A percentile compares a stretch with the other conserved stretches of the same genome.
Evolutionary conservation across 139 green algal genomes (phyloP).

Genomic region (Chlorella ohadii): DNA sequence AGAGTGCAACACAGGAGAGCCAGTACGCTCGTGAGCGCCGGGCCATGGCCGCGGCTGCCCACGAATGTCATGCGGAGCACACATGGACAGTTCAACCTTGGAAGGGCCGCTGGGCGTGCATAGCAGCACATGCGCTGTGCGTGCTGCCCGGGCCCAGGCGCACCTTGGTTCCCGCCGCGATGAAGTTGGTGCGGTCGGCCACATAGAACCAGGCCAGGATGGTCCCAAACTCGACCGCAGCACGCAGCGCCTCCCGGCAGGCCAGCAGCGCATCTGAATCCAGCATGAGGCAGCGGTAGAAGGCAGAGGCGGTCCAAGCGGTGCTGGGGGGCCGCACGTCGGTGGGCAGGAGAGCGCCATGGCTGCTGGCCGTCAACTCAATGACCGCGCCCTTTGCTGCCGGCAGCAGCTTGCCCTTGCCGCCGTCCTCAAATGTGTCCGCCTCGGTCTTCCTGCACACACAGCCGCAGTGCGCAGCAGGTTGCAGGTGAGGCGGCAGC

Average conservation of each 20-base stretch:
- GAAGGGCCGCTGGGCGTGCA: too few species aligned
- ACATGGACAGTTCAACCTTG: too few species aligned
- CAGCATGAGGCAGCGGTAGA: constrained; percentile 47
- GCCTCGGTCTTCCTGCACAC: background rate
- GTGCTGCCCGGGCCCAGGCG: too few species aligned
- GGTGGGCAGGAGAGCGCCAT: too few species aligned
- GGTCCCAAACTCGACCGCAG: constrained; percentile 78
- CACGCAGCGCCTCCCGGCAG: constrained; percentile 16
- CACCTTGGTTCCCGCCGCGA: constrained; percentile 61
- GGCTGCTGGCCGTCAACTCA: constrained; percentile 1
- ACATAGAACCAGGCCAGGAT: constrained; percentile 93
- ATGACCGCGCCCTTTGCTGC: background rate
- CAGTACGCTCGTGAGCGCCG: too few species aligned
- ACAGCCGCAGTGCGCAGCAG: too few species aligned
- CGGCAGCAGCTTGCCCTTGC: constrained; percentile 19
- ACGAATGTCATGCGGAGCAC: too few species aligned
- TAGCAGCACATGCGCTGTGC: too few species aligned
- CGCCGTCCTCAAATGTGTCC: background rate
- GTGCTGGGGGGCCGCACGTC: background rate
- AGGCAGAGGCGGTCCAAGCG: constrained; percentile 21
- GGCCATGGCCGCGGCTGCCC: too few species aligned
- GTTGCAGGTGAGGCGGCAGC: too few species aligned
- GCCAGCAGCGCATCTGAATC: constrained; percentile 34
- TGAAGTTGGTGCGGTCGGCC: constrained; percentile 77
- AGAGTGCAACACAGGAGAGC: too few species aligned